Conservation (phyloP, 257 asterid species). For the Ophiorrhiza pumila region DNA sequence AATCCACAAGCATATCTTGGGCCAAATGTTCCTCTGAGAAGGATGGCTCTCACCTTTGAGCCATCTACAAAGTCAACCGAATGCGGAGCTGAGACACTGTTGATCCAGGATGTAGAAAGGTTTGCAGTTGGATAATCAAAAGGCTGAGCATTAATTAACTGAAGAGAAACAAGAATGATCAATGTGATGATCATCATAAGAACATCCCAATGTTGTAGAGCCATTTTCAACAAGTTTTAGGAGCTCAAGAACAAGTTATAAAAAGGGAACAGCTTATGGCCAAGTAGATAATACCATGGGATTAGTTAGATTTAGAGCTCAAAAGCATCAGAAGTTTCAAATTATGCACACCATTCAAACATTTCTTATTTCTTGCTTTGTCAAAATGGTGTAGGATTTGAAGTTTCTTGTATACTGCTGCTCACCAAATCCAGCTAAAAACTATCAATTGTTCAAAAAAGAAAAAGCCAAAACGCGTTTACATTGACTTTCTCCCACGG, state of each 20-base stretch:
- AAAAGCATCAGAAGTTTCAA: no score
- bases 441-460: no score
- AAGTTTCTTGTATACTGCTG: no score
- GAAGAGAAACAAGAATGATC: slow-evolving; percentile 5
- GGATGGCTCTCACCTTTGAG: slow-evolving; percentile 35
- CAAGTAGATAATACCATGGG: no score
- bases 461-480: no score
- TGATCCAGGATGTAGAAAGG: slow-evolving; percentile 46
- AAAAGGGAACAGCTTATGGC: background rate
- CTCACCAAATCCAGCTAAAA: no score
- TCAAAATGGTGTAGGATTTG: no score
- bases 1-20: slow-evolving; percentile 46
- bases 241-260: background rate
- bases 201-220: background rate
- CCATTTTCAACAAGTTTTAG: slow-evolving; percentile 10
- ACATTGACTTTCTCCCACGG: no score
- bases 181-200: background rate
- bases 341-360: no score
- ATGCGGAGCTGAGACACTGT: slow-evolving; percentile 31
- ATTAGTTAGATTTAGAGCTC: no score
- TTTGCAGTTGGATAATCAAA: slow-evolving; percentile 44
- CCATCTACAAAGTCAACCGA: slow-evolving; percentile 26
- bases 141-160: slow-evolving; percentile 26
- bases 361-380: no score
- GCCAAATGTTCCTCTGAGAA: slow-evolving; percentile 39